phyloP scores from a whole-genome alignment of 2,329 filamentous ascomycete genomes.

The Trichoderma harzianum region DNA sequence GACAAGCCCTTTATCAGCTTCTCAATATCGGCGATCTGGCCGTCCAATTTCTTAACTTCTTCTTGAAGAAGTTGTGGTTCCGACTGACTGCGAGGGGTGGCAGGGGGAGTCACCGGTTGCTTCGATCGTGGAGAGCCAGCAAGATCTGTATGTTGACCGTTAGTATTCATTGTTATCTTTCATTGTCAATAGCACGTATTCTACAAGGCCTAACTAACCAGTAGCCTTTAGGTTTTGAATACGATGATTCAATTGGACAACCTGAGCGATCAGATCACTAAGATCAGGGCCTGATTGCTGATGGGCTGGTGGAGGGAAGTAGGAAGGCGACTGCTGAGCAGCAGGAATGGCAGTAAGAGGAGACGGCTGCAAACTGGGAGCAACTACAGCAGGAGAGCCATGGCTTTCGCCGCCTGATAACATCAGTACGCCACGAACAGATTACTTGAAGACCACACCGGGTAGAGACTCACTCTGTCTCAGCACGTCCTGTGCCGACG shows the following conservation, averaged over 20 bases:
- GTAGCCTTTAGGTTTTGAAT: not conserved
- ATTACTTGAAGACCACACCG: no score
- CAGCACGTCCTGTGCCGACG: no score
- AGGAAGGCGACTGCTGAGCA: not conserved
- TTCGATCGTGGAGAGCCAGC: not conserved
- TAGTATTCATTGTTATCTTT: not conserved
- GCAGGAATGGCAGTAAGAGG: no score
- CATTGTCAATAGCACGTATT: not conserved
- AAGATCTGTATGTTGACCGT: not conserved
- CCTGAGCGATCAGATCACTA: not conserved
- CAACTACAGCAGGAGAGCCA: no score
- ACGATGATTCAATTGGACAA: not conserved
- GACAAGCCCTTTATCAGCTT: no score
- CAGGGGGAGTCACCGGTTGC: not conserved
- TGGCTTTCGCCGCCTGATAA: no score
- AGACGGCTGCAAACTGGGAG: no score
- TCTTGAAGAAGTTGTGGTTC: not conserved
- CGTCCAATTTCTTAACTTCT: no score
- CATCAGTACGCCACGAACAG: no score
- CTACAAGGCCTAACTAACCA: not conserved
- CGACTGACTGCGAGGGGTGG: not conserved
- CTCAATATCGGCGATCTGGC: no score
- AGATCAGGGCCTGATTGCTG: not conserved
- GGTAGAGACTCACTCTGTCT: no score
- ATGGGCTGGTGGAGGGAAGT: not conserved